Percentiles rank a stretch among this genome's conserved stretches.
Conservation (phyloP, 1,139 yeast genomes). For the Spencermartinsiella ligniputridi region DNA sequence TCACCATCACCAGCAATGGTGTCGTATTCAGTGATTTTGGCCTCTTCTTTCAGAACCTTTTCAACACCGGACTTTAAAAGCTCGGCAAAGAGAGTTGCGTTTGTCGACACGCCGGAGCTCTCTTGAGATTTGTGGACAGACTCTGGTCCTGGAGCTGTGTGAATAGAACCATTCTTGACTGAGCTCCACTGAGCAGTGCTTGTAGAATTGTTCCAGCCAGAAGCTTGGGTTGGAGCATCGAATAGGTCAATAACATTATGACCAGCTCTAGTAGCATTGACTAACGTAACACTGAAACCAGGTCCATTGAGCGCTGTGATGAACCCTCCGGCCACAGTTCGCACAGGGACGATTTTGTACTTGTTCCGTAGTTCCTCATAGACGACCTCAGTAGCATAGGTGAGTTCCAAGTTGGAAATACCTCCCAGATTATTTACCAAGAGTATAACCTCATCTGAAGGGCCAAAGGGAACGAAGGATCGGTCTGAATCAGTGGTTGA, state of each 20-base stretch:
- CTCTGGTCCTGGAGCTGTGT: constrained; percentile 31
- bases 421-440: constrained; percentile 81
- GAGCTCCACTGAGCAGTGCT: constrained; percentile 35
- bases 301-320: constrained; percentile 87
- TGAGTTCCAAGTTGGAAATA: constrained; percentile 69
- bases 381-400: constrained; percentile 54
- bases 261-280: constrained; percentile 38
- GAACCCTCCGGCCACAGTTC: constrained; percentile 68
- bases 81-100: constrained; percentile 38
- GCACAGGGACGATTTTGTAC: constrained; percentile 57
- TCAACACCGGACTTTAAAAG: constrained; percentile 49
- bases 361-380: constrained; percentile 40
- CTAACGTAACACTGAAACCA: constrained; percentile 79
- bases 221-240: constrained; percentile 70
- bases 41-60: constrained; percentile 54
- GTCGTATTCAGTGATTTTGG: constrained; percentile 78
- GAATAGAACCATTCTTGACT: constrained; percentile 37
- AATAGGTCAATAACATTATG: constrained; percentile 43
- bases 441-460: constrained; percentile 60
- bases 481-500: constrained; percentile 33
- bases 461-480: constrained; percentile 50
- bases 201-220: constrained; percentile 64
- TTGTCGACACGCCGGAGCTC: constrained; percentile 39
- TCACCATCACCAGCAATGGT: constrained; percentile 96
- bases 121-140: constrained; percentile 13